These are phyloP conservation scores for Talaromyces stipitatus DNA, from an alignment of 495 filamentous ascomycete genomes.

Conservation along the genomic window DNA sequence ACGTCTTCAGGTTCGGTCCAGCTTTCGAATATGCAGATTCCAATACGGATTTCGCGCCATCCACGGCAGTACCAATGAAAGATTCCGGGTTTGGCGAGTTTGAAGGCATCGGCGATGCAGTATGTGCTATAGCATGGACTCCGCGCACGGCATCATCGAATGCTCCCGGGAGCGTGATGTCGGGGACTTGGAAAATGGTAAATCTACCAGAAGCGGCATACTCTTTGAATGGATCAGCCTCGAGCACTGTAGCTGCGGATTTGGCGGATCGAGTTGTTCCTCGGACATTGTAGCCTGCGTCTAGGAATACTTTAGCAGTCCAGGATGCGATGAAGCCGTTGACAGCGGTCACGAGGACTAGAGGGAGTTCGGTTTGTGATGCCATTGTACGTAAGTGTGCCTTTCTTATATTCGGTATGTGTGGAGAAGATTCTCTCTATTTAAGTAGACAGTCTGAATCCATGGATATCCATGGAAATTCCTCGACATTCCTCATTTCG, in stretches of 20 bases:
- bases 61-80: conserved; percentile 57
- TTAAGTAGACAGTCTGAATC: too few relatives aligned
- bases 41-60: not conserved
- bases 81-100: conserved; percentile 48
- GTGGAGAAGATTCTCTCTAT: not conserved
- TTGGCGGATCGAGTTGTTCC: conserved; percentile 12
- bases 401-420: not conserved
- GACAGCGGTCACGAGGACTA: conserved; percentile 35
- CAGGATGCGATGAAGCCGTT: conserved; percentile 38
- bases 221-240: not conserved
- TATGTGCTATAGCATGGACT: conserved; percentile 3
- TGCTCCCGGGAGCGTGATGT: conserved; percentile 27
- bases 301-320: conserved; percentile 30
- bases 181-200: conserved; percentile 27
- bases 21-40: not conserved
- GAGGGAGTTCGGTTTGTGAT: not conserved
- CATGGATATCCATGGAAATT: too few relatives aligned
- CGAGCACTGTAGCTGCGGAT: not conserved
- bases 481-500: not conserved
- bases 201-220: conserved; percentile 20
- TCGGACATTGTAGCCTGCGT: conserved; percentile 31
- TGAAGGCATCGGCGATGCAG: conserved; percentile 17
- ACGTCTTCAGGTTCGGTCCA: not conserved
- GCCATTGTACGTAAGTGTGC: not conserved
- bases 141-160: conserved; percentile 21